Conservation (phyloP, 768 basidiomycete species). For the Agrocybe praecox region DNA sequence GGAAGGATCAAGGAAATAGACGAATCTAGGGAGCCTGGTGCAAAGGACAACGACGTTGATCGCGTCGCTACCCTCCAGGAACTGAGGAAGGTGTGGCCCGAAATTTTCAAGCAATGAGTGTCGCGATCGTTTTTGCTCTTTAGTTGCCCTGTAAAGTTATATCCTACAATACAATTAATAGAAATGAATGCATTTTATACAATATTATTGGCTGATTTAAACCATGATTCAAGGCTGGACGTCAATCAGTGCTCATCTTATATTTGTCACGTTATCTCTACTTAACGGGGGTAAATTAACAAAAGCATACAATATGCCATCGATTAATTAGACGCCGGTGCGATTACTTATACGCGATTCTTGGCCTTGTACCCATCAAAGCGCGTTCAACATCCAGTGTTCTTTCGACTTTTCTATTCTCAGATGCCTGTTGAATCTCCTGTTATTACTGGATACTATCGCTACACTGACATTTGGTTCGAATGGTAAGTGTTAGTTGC, state of each 20-base stretch:
- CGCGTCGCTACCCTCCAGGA: conserved; percentile 64
- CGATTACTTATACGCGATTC: conserved; percentile 1
- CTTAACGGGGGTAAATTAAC: neutral
- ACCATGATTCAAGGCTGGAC: too few species aligned
- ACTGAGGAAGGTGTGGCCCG: conserved; percentile 71
- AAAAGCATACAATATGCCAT: neutral
- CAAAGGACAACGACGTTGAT: conserved; percentile 45
- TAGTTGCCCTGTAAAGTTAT: too few species aligned
- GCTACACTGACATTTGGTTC: conserved; percentile 86
- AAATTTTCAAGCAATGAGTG: conserved; percentile 56
- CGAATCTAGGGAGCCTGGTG: conserved; percentile 35
- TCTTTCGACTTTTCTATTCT: neutral
- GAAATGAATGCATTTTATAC: too few species aligned
- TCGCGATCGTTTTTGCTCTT: neutral
- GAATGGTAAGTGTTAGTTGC: conserved; percentile 56
- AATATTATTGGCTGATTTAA: too few species aligned
- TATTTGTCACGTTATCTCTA: neutral
- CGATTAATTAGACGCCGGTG: neutral
- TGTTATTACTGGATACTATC: conserved; percentile 71
- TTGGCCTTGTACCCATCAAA: neutral
- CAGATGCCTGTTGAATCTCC: conserved; percentile 31
- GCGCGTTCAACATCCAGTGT: conserved; percentile 1
- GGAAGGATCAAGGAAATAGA: conserved; percentile 54
- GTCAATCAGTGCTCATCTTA: neutral
- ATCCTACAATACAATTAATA: too few species aligned